Evolutionary conservation across 208 protist genomes (phyloP).

Genomic region (Crithidia sp.): DNA sequence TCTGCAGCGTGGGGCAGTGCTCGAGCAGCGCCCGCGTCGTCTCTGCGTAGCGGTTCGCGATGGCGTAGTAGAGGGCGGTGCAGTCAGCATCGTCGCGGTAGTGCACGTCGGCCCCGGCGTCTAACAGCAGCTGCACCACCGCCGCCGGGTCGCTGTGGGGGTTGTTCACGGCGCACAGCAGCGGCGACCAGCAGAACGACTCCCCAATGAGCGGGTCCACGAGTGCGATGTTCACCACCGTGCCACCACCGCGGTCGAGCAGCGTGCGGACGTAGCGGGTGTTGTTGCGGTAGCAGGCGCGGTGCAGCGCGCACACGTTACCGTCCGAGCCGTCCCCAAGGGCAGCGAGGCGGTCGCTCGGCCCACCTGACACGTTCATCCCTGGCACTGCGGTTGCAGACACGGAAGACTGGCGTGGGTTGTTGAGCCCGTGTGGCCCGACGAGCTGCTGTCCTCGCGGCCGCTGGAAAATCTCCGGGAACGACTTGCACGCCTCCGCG

Average conservation of each 20-base stretch:
- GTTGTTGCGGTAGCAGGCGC: constrained; percentile 91
- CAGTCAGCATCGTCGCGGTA: constrained; percentile 79
- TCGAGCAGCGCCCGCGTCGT: constrained; percentile 59
- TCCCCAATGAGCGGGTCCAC: constrained; percentile 48
- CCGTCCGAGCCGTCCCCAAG: constrained; percentile 7
- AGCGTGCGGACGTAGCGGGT: constrained; percentile 80
- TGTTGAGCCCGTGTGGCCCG: not conserved
- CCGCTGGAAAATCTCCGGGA: constrained; percentile 67
- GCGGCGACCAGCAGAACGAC: constrained; percentile 83
- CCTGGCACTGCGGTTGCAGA: too few relatives aligned
- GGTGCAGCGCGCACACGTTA: constrained; percentile 65
- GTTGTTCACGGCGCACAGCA: constrained; percentile 92
- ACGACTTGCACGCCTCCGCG: constrained; percentile 67
- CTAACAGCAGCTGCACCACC: constrained; percentile 70
- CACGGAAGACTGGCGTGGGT: not conserved
- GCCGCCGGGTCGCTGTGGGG: constrained; percentile 77
- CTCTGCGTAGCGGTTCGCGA: constrained; percentile 85
- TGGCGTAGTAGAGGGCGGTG: constrained; percentile 89
- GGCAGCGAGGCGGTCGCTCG: not conserved
- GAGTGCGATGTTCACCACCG: constrained; percentile 78
- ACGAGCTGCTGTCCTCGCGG: constrained; percentile 49
- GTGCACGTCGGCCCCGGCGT: constrained; percentile 69
- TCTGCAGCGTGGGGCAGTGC: constrained; percentile 56
- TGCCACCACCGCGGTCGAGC: constrained; percentile 66
- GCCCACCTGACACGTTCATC: not conserved